These are phyloP conservation scores for Flaveria brownii DNA, from an alignment of 129 eudicot genomes.

Conservation along the genomic window DNA sequence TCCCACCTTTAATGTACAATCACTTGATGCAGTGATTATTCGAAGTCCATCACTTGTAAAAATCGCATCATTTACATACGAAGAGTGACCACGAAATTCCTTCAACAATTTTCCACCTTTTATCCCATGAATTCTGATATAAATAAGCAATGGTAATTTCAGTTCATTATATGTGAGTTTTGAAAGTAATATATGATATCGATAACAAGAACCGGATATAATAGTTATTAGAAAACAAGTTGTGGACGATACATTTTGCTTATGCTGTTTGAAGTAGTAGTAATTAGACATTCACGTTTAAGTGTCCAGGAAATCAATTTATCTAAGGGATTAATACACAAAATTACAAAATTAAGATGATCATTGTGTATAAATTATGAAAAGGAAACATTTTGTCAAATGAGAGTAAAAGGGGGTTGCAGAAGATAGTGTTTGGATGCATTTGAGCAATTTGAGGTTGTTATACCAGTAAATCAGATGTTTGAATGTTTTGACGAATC, in stretches of 20 bases:
- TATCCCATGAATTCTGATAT: constrained; percentile 75
- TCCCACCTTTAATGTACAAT: constrained; percentile 87
- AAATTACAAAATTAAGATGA: too few relatives aligned
- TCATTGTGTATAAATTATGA: neutral
- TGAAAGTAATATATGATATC: neutral
- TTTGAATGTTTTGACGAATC: too few relatives aligned
- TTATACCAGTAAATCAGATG: too few relatives aligned
- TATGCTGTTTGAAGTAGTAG: neutral
- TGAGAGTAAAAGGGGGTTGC: neutral
- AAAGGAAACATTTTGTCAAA: too few relatives aligned
- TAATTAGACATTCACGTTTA: neutral
- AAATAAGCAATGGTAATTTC: neutral
- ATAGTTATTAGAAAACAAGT: neutral
- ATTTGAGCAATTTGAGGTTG: too few relatives aligned
- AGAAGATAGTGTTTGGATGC: too few relatives aligned
- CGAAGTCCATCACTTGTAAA: constrained; percentile 86
- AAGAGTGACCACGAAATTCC: constrained; percentile 94
- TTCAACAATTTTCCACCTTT: constrained; percentile 85
- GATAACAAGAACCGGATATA: neutral
- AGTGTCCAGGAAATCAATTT: neutral
- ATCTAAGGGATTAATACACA: neutral
- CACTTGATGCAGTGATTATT: constrained; percentile 90
- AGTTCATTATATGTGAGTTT: neutral
- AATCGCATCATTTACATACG: constrained; percentile 91
- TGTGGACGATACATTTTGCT: neutral